These are phyloP conservation scores for Vigna unguiculata DNA, from an alignment of 306 rosid genomes.

Conservation along the genomic window DNA sequence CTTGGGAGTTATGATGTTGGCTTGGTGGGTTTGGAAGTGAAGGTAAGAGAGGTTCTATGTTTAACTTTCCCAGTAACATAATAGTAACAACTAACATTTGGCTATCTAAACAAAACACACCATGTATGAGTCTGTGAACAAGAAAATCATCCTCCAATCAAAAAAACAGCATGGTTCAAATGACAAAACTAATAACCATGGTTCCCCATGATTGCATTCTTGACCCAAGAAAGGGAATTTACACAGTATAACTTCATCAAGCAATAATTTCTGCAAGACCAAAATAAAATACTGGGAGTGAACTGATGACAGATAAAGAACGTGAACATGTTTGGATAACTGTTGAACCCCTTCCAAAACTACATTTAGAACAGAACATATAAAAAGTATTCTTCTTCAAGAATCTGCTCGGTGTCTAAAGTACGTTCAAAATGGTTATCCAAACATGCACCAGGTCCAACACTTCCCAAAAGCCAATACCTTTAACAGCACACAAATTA, in stretches of 20 bases:
- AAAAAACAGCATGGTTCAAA: not conserved
- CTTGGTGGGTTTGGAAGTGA: too few species aligned
- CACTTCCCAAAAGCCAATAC: constrained; percentile 19
- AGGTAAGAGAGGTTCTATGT: too few species aligned
- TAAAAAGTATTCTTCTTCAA: not conserved
- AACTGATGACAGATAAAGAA: not conserved
- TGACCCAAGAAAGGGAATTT: constrained; percentile 20
- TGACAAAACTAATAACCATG: not conserved
- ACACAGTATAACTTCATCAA: not conserved
- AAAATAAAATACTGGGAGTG: constrained; percentile 25
- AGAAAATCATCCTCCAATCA: not conserved
- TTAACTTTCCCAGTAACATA: too few species aligned
- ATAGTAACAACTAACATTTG: too few species aligned
- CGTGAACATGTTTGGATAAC: not conserved
- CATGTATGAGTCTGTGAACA: not conserved
- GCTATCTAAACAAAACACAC: too few species aligned
- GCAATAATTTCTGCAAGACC: not conserved
- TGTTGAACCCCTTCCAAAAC: not conserved
- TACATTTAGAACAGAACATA: not conserved
- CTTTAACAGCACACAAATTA: not conserved
- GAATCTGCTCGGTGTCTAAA: not conserved
- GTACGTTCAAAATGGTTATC: not conserved
- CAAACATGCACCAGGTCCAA: not conserved
- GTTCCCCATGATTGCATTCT: not conserved
- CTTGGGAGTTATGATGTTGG: too few species aligned